Evolutionary conservation across 495 filamentous ascomycete genomes (phyloP).

Genomic region (Hyaloscypha hepaticicola): DNA sequence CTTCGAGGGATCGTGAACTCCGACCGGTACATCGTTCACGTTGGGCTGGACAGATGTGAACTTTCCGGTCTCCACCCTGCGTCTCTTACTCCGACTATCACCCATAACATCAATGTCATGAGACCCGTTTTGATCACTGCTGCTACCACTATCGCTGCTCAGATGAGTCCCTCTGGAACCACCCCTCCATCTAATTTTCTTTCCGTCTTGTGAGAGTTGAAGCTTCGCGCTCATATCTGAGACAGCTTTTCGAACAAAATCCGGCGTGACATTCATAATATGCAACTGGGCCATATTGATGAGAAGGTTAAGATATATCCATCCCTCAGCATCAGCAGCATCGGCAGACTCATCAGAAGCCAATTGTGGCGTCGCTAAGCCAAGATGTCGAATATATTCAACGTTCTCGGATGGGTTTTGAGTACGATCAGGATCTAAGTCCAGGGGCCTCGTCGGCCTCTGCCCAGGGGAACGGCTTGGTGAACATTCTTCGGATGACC

Average conservation of each 20-base stretch:
- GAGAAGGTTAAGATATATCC: slow-evolving; percentile 81
- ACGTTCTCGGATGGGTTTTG: slow-evolving; percentile 71
- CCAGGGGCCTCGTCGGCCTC: slow-evolving; percentile 67
- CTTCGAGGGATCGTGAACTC: slow-evolving; percentile 1
- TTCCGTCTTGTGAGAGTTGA: slow-evolving; percentile 70
- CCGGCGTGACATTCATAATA: slow-evolving; percentile 71
- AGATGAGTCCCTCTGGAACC: slow-evolving; percentile 57
- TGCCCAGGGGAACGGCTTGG: slow-evolving; percentile 46
- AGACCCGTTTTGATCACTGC: slow-evolving; percentile 42
- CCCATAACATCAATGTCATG: slow-evolving; percentile 42
- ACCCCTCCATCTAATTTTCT: slow-evolving; percentile 72
- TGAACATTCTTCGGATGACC: slow-evolving; percentile 8
- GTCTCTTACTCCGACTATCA: slow-evolving; percentile 33
- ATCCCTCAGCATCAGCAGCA: slow-evolving; percentile 57
- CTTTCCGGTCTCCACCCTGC: slow-evolving; percentile 33
- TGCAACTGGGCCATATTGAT: slow-evolving; percentile 80
- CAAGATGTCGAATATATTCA: slow-evolving; percentile 70
- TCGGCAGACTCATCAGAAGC: slow-evolving; percentile 41
- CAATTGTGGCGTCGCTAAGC: slow-evolving; percentile 50
- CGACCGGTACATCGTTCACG: slow-evolving; percentile 30
- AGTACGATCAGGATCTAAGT: slow-evolving; percentile 66
- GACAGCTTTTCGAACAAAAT: slow-evolving; percentile 69
- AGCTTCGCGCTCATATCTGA: slow-evolving; percentile 63
- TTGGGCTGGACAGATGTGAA: slow-evolving; percentile 22
- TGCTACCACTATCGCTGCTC: slow-evolving; percentile 51